Evolutionary conservation across 257 asterid genomes (phyloP), one percentile per base, ranked within the genome.

Genomic region (Ajuga chamaepitys): DNA sequence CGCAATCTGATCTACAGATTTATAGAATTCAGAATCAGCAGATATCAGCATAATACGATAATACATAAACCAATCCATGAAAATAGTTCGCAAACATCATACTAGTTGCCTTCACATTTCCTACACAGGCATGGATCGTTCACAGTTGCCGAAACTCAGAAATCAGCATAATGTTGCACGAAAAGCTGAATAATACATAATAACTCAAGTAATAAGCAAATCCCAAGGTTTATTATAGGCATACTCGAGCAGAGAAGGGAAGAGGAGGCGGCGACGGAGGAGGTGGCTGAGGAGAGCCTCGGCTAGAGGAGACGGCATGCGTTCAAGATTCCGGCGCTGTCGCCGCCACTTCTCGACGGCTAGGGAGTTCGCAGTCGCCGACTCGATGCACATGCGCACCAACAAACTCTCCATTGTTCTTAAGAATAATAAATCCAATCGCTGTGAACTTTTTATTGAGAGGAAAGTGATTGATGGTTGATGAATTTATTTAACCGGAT

Each of bases 171-270:
- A 9, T 9, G 1, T 57, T 13, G 41, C 32, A 42, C 35, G 63
- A 20, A 17, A 18, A 58, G 58, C 45, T 34, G 47, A 76, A 58
- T 16, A 9, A 42, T 41, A 10, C 38, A 35, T 2, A 50, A 37
- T 25, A 38, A 17, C 25, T 16, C 58, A 51, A 10, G 7, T 9
- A 40, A 37, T 11, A 26, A 70, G 34, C 20, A 67, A 52, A 60
- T 9, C 21, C 22, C 26, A 35, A 34, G 55, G 67, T 54, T 41
- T 58, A 11, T 47, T 9, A 58, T 52, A 18, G n/a, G 67, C 71
- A 28, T 81, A 86, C 98, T 93, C 98, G 75, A 89, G 95, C 21
- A 93, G 78, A 24, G 97, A 88, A 7, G 99, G 97, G 70, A 80
- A 80, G 34, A 89, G 87, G 56, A 86, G 86, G 54, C 96, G 90